Percentiles rank a stretch among this genome's conserved stretches.
phyloP scores from a whole-genome alignment of 495 filamentous ascomycete species.

The Rusavskia elegans region DNA sequence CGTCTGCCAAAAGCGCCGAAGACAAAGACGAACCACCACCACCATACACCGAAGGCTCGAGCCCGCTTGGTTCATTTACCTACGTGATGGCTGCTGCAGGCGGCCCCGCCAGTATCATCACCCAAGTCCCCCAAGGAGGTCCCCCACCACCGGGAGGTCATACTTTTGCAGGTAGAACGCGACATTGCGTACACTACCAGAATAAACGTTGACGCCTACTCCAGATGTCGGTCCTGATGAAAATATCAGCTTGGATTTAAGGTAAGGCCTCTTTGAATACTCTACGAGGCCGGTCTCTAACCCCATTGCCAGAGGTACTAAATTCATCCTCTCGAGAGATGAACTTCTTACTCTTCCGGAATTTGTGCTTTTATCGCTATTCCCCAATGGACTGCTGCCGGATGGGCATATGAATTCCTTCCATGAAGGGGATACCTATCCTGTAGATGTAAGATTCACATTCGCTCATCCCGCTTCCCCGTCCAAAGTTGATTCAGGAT shows the following conservation, averaged over 20 bases:
- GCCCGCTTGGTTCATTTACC: conserved; percentile 81
- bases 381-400: conserved; percentile 92
- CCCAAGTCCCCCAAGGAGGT: conserved; percentile 88
- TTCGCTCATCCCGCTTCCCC: conserved; percentile 14
- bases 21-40: conserved; percentile 88
- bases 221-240: conserved; percentile 81
- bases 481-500: conserved; percentile 8
- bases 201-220: neutral
- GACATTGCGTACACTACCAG: neutral
- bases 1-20: conserved; percentile 52
- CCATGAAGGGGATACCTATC: conserved; percentile 83
- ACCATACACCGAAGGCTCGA: conserved; percentile 86
- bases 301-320: conserved; percentile 52
- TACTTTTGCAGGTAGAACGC: conserved; percentile 58
- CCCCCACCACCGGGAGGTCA: conserved; percentile 49
- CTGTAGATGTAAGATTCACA: conserved; percentile 71
- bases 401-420: conserved; percentile 93
- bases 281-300: conserved; percentile 9
- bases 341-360: conserved; percentile 91
- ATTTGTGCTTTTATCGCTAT: conserved; percentile 96
- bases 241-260: conserved; percentile 83
- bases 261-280: conserved; percentile 36
- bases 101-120: conserved; percentile 95
- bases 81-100: conserved; percentile 97
- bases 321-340: conserved; percentile 85